Evolutionary conservation across 768 basidiomycete species (phyloP), one percentile per base, ranked within the genome.

Genomic region (Boletus rubropictus): DNA sequence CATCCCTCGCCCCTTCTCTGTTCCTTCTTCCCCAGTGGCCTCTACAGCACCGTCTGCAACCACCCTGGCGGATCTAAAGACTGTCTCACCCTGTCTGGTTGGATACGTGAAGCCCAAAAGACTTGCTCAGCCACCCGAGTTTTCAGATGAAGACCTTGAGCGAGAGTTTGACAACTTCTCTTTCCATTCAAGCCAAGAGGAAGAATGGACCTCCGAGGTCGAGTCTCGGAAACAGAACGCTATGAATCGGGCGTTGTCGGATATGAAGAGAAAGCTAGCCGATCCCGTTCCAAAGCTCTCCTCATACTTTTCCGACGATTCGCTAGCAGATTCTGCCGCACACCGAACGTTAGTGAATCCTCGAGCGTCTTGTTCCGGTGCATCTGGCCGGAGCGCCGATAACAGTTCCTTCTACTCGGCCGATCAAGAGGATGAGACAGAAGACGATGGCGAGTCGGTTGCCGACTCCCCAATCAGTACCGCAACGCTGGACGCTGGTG

Each of bases 151-250:
- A 4, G 54, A 51, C 3, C 42, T 51, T 4, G 2, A 41, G 9
- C 44, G 42, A 34, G 54, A 52, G 29, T 56, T 48, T 17, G 54
- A 48, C 34, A 22, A 36, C 3, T 56, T 56, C 22, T 48, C 47
- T 20, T 56, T 52, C 14, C 31, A 46, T 15, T 52, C 44, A 0
- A 48, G 33, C n/a, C 35, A 48, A 28, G 38, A 6, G 9, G 46
- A 53, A 1, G 55, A 57, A 2, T 56, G 50, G 48, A 57, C 55
- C 3, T 40, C 44, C 0, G 55, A 57, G 12, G 48, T 55, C 1
- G 54, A 47, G 14, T 32, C 44, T 10, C 34, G 50, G 1, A 56
- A 46, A 11, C 50, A 56, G 8, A 43, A 51, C 4, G 46, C 24
- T 3, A 40, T 51, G 12, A 43, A 54, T 14, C 44, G 28, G 4